Conservation (phyloP, 1,139 yeast genomes). For the Kodamaea derodonti region DNA sequence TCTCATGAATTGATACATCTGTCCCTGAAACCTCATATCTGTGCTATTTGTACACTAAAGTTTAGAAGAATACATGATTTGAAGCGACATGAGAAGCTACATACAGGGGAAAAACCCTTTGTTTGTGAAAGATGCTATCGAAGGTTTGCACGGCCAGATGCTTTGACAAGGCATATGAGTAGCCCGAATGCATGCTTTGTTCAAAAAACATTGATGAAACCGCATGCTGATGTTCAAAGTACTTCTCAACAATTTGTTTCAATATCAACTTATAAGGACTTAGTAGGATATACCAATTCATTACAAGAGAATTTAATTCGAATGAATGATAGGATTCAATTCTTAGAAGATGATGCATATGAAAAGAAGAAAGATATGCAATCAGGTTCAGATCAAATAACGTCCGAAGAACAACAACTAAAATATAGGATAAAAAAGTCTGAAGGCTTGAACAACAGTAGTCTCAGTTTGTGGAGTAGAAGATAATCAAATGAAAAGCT, state of each 20-base stretch:
- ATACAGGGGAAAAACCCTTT: constrained; percentile 73
- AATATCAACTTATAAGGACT: constrained; percentile 30
- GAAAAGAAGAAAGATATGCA: neutral
- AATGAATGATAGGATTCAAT: constrained; percentile 23
- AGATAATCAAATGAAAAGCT: no score
- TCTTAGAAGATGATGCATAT: constrained; percentile 15
- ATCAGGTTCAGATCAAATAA: no score
- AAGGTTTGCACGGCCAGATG: constrained; percentile 74
- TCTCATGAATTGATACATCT: constrained; percentile 71
- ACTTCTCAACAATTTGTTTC: constrained; percentile 15
- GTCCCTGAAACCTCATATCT: constrained; percentile 60
- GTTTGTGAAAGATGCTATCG: constrained; percentile 60
- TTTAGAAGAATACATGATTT: constrained; percentile 76
- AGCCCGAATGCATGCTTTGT: constrained; percentile 39
- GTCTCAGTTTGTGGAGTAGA: no score
- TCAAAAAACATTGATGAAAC: neutral
- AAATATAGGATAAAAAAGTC: no score
- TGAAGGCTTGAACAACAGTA: no score
- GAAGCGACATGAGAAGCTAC: constrained; percentile 70
- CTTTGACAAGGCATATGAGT: constrained; percentile 62
- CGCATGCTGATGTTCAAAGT: neutral
- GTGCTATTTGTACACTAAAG: constrained; percentile 58
- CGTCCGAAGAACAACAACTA: no score
- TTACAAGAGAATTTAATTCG: constrained; percentile 26
- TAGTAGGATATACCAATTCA: constrained; percentile 31